phyloP scores from a whole-genome alignment of 352 stramenopile species.

The Phytophthora boehmeriae region DNA sequence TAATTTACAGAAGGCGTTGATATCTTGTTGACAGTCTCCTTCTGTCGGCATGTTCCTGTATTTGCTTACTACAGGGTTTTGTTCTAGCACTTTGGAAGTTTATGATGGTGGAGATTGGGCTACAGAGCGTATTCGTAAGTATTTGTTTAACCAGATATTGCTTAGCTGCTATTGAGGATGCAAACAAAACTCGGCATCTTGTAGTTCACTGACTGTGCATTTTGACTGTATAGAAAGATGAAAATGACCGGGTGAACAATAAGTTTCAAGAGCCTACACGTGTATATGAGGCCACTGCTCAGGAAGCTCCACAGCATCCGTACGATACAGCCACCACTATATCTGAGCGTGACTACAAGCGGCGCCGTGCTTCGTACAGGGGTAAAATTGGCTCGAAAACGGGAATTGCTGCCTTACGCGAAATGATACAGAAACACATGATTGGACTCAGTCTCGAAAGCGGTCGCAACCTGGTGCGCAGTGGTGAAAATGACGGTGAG shows the following conservation, averaged over 20 bases:
- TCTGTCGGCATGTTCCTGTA: background rate
- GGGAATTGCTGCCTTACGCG: slow-evolving; percentile 46
- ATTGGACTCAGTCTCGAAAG: slow-evolving; percentile 49
- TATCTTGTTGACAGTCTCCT: slow-evolving; percentile 2
- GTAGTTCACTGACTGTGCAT: slow-evolving; percentile 1
- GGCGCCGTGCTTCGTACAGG: slow-evolving; percentile 63
- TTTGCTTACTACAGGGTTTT: slow-evolving; percentile 43
- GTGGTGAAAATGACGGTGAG: slow-evolving; percentile 26
- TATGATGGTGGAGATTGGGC: slow-evolving; percentile 65
- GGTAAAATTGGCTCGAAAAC: slow-evolving; percentile 50
- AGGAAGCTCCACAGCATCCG: background rate
- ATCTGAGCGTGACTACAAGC: slow-evolving; percentile 44
- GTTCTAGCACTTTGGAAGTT: slow-evolving; percentile 81
- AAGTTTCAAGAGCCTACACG: slow-evolving; percentile 5
- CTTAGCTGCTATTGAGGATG: background rate
- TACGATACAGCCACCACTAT: background rate
- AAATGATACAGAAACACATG: slow-evolving; percentile 76
- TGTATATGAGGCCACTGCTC: background rate
- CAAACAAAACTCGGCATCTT: background rate
- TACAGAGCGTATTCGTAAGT: slow-evolving; percentile 57
- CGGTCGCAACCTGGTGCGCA: slow-evolving; percentile 39
- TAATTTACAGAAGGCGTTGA: slow-evolving; percentile 2
- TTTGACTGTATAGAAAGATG: slow-evolving; percentile 15
- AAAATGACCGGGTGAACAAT: slow-evolving; percentile 7
- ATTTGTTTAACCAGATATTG: background rate